Evolutionary conservation across 1,284 basidiomycete genomes (phyloP).

Genomic region (Pholiota adiposa): DNA sequence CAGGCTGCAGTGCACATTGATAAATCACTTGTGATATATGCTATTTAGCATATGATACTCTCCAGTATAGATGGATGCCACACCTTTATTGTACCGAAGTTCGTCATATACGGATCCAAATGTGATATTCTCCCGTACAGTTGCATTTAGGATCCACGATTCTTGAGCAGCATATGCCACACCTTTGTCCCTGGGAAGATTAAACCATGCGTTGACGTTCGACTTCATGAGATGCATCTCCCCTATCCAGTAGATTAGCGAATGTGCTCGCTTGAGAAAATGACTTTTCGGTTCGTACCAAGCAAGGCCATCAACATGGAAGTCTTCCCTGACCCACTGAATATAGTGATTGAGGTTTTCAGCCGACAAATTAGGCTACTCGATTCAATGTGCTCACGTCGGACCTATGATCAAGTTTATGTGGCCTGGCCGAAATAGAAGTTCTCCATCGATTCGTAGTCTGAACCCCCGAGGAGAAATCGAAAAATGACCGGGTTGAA

Average conservation of each 20-base stretch:
- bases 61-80: background rate
- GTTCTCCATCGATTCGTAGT: constrained; percentile 51
- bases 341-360: background rate
- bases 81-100: constrained; percentile 47
- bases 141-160: constrained; percentile 69
- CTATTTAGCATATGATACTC: constrained; percentile 10
- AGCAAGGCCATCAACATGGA: constrained; percentile 60
- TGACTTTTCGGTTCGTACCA: constrained; percentile 29
- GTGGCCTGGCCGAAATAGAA: constrained; percentile 56
- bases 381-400: constrained; percentile 37
- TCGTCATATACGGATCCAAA: constrained; percentile 56
- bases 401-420: constrained; percentile 69
- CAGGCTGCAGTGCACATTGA: constrained; percentile 66
- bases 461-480: constrained; percentile 46
- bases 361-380: background rate
- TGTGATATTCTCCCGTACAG: constrained; percentile 51
- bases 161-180: constrained; percentile 80
- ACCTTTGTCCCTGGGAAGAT: constrained; percentile 67
- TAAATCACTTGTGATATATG: constrained; percentile 45
- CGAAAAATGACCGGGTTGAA: constrained; percentile 29
- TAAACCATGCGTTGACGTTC: constrained; percentile 61
- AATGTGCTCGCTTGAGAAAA: too few relatives aligned
- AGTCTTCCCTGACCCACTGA: constrained; percentile 47
- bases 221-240: constrained; percentile 65
- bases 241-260: constrained; percentile 21